Base-by-base conservation (phyloP, 306 rosid genomes). In the Cicer bijugum region DNA sequence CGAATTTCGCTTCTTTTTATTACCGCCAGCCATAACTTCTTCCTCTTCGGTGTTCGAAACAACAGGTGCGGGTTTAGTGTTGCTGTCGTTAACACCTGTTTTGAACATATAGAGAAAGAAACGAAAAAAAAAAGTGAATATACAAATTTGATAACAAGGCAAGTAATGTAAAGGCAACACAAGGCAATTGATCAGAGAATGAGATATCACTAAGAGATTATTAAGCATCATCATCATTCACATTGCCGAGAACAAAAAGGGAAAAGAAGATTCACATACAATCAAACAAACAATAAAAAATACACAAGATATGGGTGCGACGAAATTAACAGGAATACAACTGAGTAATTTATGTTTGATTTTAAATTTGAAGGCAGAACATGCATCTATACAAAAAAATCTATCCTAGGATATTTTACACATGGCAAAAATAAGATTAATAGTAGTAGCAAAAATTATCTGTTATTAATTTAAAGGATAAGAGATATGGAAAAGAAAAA, bases 1-100 rank as follows among this genome's bases (percentile, higher is more conserved):
- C 70, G 71, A 81, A 71, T 40, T 55, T 16, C 96, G 85, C 83
- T 93, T 91, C 83, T 80, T 91, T 55, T 62, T 85, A 56, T 82
- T 83, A 10, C 20, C 35, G 43, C 76, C 78, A 3, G 80, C 79
- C 83, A 75, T 78, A 42, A 23, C 75, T 53, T 66, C 75, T 59
- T 66, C 82, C 71, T 46, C 85, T 70, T 80, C 62, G 8, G 61
- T 46, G 28, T 69, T 67, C 9, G 81, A 56, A 75, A 57, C 63
- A 35, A 20, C 70, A 42, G 67, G 19, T 12, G 72, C 75, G 16
- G 69, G 60, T 53, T 80, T 78, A 16, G 79, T 47, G 65, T 70
- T 57, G 67, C 66, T 58, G 69, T 81, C 87, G 19, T 73, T 44
- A 37, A 6, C 52, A 33, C 84, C 96, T 90, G 56, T 17, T 20